phyloP scores from a whole-genome alignment of 2,329 filamentous ascomycete genomes.

The Fusarium pseudograminearum region DNA sequence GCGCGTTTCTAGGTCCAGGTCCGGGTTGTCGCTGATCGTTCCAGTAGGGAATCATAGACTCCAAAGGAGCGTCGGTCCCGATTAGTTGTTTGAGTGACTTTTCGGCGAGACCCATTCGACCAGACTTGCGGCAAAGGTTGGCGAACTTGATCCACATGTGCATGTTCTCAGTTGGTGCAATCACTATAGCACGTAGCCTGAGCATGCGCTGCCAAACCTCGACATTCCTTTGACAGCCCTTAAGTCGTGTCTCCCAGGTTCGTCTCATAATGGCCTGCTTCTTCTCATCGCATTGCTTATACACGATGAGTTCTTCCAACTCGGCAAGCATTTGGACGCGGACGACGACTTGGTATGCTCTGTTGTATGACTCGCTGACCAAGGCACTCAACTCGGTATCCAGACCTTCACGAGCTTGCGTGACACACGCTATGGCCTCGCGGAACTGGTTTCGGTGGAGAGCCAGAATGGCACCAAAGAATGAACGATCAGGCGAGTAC shows the following conservation, averaged over 20 bases:
- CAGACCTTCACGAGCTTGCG: slow-evolving; percentile 90
- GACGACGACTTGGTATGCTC: slow-evolving; percentile 97
- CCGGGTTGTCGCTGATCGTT: slow-evolving; percentile 49
- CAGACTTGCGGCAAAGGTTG: slow-evolving; percentile 96
- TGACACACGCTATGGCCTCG: slow-evolving; percentile 88
- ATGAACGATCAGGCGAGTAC: slow-evolving; percentile 91
- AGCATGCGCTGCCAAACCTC: slow-evolving; percentile 99
- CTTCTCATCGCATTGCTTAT: slow-evolving; percentile 92
- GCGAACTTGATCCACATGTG: slow-evolving; percentile 99
- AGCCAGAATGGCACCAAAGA: slow-evolving; percentile 95
- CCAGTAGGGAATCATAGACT: slow-evolving; percentile 72
- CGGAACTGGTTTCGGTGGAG: slow-evolving; percentile 96
- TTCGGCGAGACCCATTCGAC: slow-evolving; percentile 92
- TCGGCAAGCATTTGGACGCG: slow-evolving; percentile 99
- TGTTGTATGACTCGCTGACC: slow-evolving; percentile 97
- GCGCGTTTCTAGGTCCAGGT: slow-evolving; percentile 59
- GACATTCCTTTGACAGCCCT: slow-evolving; percentile 95
- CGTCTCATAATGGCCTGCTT: slow-evolving; percentile 91
- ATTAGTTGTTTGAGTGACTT: slow-evolving; percentile 94
- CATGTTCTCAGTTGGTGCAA: slow-evolving; percentile 91
- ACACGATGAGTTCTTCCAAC: slow-evolving; percentile 96
- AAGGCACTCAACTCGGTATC: slow-evolving; percentile 96
- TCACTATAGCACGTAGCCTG: slow-evolving; percentile 91
- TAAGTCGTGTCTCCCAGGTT: slow-evolving; percentile 95
- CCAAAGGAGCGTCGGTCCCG: slow-evolving; percentile 73